Base-by-base conservation (phyloP, 2,329 filamentous ascomycete genomes). In the Berkeleyomyces rouxiae region DNA sequence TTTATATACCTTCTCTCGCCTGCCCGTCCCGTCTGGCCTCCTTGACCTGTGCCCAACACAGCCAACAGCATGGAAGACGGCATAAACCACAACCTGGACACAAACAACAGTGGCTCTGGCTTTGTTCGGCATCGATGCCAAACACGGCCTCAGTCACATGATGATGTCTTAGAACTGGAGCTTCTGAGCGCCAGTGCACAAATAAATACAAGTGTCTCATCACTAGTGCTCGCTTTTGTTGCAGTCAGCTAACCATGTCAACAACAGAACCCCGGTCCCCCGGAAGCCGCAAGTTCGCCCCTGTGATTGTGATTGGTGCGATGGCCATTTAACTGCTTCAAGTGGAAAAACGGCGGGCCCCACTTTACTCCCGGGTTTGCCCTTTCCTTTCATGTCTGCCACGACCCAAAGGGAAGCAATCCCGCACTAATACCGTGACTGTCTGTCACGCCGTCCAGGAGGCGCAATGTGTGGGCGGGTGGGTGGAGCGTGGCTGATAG, bases 271-370 rank as follows among this genome's bases (percentile, higher is more conserved):
- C 33, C 33, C 16, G 42, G 23, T 11, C 10, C 36, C 33, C 43
- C 16, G 40, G 11, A 61, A 7, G 47, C 31, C 40, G 36, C 36
- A 61, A 23, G 49, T 42, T 4, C 23, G 16, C 23, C 23, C 37
- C 16, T 42, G 10, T 61, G 46, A 51, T 51, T 61, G 46, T 61
- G 46, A 51, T 51, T 61, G 46, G 59, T 61, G 59, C 40, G 47
- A 36, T 23, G 42, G 46, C 40, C 58, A 59, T 59, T 59, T 59
- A 59, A 59, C 58, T 59, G 42, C 58, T 59, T 59, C 46, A 59
- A 59, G 42, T 11, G 42, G 58, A 59, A 59, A 46, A 36, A 40
- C 31, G 42, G 10, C 37, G 42, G 53, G 58, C 44, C 58, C 58
- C 42, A 37, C 13, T 36, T 11, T 55, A 59, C 47, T 59, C 58